Evolutionary conservation across 768 basidiomycete species (phyloP), one percentile per base, ranked within the genome.

Genomic region (Rhodotorula kratochvilovae): DNA sequence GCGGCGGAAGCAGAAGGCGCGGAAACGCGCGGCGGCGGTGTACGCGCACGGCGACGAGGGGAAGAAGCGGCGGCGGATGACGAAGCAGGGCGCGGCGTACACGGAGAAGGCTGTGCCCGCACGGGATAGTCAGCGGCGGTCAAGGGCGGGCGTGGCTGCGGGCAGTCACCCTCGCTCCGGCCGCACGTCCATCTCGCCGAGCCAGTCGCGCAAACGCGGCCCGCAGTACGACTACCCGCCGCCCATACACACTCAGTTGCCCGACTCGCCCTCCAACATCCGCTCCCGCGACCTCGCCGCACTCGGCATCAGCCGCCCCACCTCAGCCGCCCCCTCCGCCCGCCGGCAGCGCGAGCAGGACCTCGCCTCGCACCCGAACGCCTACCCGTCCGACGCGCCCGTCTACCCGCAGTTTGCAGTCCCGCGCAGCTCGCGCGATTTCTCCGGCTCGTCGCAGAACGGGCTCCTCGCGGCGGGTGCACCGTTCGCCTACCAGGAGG

Each of bases 271-370:
- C 25, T 62, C 48, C 16, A 48, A 48, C 15, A 21, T 48, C 15
- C 61, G 61, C 31, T 50, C 61, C 3, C 48, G 61, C 48, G 61
- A 62, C 35, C 61, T 62, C 48, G 61, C 61, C 15, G 61, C 61
- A 13, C 61, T 62, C 35, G 61, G 61, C 29, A 62, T 51, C 48
- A 39, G 35, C 48, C 61, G 61, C 0, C 61, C 61, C 6, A 12
- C 31, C 1, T 48, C 60, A 15, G 46, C 61, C 48, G 35, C 61
- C 12, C 48, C 48, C 35, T 61, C 60, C 17, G 29, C 31, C 7
- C 23, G 43, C 25, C 21, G 31, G 2, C 43, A 46, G 59, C 31
- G 13, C 29, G 31, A 25, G 23, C 15, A n/a, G 15, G 43, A 33
- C 10, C 33, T 3, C 29, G 21, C 59, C 29, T 31, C 59, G 10